Evolutionary conservation across 164 flowering plant genomes (phyloP), one percentile per base, ranked within the genome.

Genomic region (Hamamelis virginiana): DNA sequence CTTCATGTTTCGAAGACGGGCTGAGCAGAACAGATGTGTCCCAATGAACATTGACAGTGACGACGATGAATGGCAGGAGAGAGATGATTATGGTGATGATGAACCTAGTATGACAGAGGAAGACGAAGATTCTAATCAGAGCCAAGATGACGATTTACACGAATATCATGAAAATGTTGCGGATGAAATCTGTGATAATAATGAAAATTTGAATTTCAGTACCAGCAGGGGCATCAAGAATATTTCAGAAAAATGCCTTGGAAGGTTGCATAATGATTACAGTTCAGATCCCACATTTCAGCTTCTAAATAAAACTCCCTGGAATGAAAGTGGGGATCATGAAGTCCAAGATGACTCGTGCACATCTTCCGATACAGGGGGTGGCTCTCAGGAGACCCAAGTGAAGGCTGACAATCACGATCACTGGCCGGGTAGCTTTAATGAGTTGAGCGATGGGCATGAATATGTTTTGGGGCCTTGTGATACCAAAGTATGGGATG

Each of bases 1-100:
- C 16, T 83, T 77, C 64, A 77, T 87, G 80, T 82, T 87, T n/a
- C 76, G 79, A 47, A 85, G 65, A 59, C 82, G 91, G 28, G 83
- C 87, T 9, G 80, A 75, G 58, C 91, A 87, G 79, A 87, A 85
- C 68, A 77, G 86, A 58, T 66, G 19, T 74, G 78, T 72, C 44
- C 73, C 78, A 3, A 9, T 73, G 66, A 70, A 78, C 72, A 76
- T 84, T 68, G 91, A 87, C 53, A 87, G 91, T 72, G 89, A 87
- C 48, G 59, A 85, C 76, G 91, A 87, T 73, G 89, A 82, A 61
- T 86, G 88, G 86, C 76, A 73, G n/a, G 76, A 48, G 16, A 26
- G 74, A 59, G 75, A 74, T 62, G 69, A 68, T 48, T 64, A 8
- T 48, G 64, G 66, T 52, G 70, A 72, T 9, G 71, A 66, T 47